Percentiles rank a stretch among this genome's conserved stretches.
Evolutionary conservation across 2,329 filamentous ascomycete genomes (phyloP).

Genomic region (Alternaria conjuncta): DNA sequence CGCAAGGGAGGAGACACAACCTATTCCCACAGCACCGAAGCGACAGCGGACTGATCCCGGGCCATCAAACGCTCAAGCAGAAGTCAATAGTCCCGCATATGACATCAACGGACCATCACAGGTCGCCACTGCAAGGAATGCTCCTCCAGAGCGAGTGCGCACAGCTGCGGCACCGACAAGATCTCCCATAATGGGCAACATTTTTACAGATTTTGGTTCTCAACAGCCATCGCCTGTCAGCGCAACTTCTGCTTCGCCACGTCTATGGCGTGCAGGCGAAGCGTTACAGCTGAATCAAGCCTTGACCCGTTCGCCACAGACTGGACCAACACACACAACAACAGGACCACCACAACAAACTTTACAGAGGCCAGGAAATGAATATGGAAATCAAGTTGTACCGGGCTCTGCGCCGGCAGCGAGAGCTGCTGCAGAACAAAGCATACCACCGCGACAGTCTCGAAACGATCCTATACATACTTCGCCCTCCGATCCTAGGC

Average conservation of each 20-base stretch:
- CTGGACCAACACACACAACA: background rate
- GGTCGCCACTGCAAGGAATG: background rate
- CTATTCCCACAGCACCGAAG: conserved; percentile 14
- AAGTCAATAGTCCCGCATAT: background rate
- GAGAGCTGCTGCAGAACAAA: background rate
- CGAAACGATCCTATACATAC: background rate
- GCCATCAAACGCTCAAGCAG: background rate
- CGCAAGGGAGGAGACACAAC: background rate
- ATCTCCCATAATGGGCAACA: background rate
- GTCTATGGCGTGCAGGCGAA: background rate
- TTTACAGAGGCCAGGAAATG: background rate
- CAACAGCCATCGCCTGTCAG: background rate
- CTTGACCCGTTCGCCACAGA: background rate
- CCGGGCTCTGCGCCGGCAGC: background rate
- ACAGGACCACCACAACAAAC: background rate
- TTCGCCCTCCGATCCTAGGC: background rate
- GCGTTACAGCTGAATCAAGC: background rate
- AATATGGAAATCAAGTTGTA: background rate
- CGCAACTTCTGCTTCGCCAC: background rate
- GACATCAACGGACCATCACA: background rate
- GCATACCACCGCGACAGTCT: background rate
- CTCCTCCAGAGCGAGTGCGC: background rate
- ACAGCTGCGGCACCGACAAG: background rate
- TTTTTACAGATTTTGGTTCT: background rate
- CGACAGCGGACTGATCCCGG: conserved; percentile 20